phyloP scores from a whole-genome alignment of 352 stramenopile genomes.

The Globisporangium barbulae region DNA sequence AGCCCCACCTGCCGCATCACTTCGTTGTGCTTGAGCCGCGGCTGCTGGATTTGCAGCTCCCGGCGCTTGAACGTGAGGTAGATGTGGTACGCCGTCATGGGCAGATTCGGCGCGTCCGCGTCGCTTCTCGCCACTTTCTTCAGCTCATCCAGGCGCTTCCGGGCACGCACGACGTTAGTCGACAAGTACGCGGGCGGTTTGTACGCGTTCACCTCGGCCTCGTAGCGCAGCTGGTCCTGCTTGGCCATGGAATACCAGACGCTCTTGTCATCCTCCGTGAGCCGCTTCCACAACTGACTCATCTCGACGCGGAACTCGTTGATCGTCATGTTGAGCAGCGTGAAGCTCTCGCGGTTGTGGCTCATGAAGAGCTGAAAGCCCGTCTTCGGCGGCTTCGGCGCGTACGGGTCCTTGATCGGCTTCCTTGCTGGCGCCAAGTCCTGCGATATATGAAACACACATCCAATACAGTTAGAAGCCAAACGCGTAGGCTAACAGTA shows the following conservation, averaged over 20 bases:
- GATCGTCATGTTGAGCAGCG: conserved; percentile 46
- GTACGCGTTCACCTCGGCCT: conserved; percentile 47
- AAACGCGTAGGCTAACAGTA: background rate
- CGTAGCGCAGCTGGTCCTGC: conserved; percentile 42
- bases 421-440: conserved; percentile 6
- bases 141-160: conserved; percentile 36
- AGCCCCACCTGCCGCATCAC: conserved; percentile 43
- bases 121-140: conserved; percentile 30
- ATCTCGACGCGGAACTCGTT: conserved; percentile 60
- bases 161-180: conserved; percentile 15
- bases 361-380: conserved; percentile 63
- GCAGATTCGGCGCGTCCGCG: conserved; percentile 29
- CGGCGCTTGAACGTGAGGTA: conserved; percentile 37
- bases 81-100: conserved; percentile 41
- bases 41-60: conserved; percentile 26
- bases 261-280: conserved; percentile 38
- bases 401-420: conserved; percentile 35
- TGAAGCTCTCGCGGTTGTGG: conserved; percentile 52
- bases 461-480: background rate
- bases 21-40: conserved; percentile 37
- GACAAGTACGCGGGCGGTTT: conserved; percentile 37
- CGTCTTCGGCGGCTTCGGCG: conserved; percentile 39
- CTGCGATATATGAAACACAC: conserved; percentile 2
- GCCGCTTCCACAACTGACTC: conserved; percentile 44
- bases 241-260: conserved; percentile 47